Base-by-base conservation (phyloP, 2,329 filamentous ascomycete genomes). In the Magnaporthales sp. region DNA sequence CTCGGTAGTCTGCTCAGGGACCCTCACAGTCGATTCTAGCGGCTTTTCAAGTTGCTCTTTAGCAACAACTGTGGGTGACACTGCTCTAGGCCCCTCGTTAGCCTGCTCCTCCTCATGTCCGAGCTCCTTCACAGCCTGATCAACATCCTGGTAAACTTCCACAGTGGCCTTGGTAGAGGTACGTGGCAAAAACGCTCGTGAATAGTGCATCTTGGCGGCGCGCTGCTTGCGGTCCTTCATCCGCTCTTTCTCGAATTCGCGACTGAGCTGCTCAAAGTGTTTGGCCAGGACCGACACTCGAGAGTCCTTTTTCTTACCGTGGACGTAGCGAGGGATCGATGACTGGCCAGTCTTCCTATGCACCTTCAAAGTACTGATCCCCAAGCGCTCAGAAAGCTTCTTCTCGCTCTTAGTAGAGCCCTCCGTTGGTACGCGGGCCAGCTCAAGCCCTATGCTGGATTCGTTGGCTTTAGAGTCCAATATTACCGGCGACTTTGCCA, bases 101-200 rank as follows among this genome's bases (percentile, higher is more conserved):
- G 61, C 19, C 29, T 77, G 73, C 54, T 90, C 87, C 66, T 92
- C 90, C 60, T 90, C 86, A 0, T 86, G 85, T 15, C 87, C 87
- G 64, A 86, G 86, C 74, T 96, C 93, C 71, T 93, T 90, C 11
- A 97, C 93, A 24, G 96, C 95, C 76, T 97, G 93, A 67, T 93
- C 89, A 4, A 97, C 92, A 75, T 97, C 92, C 71, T 91, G 91
- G 75, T 98, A 99, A 9, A 99, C 93, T 76, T 98, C 92, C 19
- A 99, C 93, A 68, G 96, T 94, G 7, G 95, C 93, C 73, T 93
- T 95, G n/a, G 94, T 96, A 22, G 92, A 93, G 56, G 93, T 92
- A 70, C 95, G 87, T 24, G 95, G 94, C 26, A 87, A 78, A 75
- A 94, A 94, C 0, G 92, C 92, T 69, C 93, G 86, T 15, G 92